Percentiles rank a stretch among this genome's conserved stretches.
Evolutionary conservation across 208 protist genomes (phyloP).

Genomic region (Crithidia brevicula): DNA sequence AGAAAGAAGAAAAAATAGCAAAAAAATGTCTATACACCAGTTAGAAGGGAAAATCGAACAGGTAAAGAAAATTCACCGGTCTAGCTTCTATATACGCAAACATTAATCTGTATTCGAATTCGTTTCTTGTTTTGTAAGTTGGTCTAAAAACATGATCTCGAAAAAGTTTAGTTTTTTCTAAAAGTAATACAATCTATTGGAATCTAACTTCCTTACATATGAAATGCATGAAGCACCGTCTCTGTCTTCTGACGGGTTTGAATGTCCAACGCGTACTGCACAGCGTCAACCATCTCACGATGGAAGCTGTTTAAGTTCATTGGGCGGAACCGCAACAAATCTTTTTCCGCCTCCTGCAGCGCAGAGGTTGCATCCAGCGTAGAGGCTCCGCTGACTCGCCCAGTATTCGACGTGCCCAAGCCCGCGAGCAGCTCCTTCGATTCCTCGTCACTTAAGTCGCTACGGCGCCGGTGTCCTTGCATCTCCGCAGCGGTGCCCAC

Average conservation of each 20-base stretch:
- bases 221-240: slow-evolving; percentile 46
- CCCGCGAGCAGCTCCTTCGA: slow-evolving; percentile 4
- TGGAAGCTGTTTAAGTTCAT: slow-evolving; percentile 77
- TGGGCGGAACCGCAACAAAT: slow-evolving; percentile 52
- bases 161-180: too few species aligned
- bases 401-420: not conserved
- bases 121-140: too few species aligned
- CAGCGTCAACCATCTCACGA: slow-evolving; percentile 55
- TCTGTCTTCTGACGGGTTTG: slow-evolving; percentile 54
- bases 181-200: too few species aligned
- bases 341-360: slow-evolving; percentile 50
- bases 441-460: not conserved
- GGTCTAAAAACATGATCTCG: too few species aligned
- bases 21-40: not conserved
- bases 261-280: slow-evolving; percentile 65
- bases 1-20: slow-evolving; percentile 25
- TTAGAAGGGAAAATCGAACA: not conserved
- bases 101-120: too few species aligned
- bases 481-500: too few species aligned
- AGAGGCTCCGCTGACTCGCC: not conserved
- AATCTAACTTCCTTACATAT: slow-evolving; percentile 28
- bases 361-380: not conserved
- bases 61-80: too few species aligned
- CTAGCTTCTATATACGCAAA: too few species aligned
- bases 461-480: not conserved